phyloP scores from a whole-genome alignment of 2,329 filamentous ascomycete genomes.

The Exophiala phaeomuriformis region DNA sequence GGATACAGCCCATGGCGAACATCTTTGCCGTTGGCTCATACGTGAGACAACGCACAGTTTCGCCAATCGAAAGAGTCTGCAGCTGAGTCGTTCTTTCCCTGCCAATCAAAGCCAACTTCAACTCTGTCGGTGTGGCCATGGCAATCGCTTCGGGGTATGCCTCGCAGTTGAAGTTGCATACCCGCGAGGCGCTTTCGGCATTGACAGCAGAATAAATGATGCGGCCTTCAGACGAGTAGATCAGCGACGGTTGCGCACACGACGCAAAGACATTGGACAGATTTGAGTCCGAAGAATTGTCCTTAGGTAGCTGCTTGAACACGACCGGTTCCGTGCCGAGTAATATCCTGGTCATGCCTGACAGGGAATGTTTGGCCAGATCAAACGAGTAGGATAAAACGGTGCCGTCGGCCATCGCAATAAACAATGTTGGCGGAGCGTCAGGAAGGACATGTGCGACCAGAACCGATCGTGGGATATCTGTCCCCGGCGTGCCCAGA shows the following conservation, averaged over 20 bases:
- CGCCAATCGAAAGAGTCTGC: conserved; percentile 65
- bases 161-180: conserved; percentile 74
- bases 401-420: conserved; percentile 87
- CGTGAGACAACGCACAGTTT: conserved; percentile 78
- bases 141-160: conserved; percentile 75
- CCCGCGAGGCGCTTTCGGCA: conserved; percentile 71
- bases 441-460: conserved; percentile 65
- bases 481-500: conserved; percentile 59
- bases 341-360: conserved; percentile 69
- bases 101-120: conserved; percentile 77
- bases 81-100: conserved; percentile 82
- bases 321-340: conserved; percentile 78
- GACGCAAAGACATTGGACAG: conserved; percentile 82
- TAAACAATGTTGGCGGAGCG: conserved; percentile 68
- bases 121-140: conserved; percentile 65
- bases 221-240: conserved; percentile 80
- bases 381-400: conserved; percentile 77
- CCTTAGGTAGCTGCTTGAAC: conserved; percentile 67
- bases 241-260: conserved; percentile 87
- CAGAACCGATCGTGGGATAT: conserved; percentile 73
- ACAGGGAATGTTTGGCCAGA: conserved; percentile 53
- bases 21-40: conserved; percentile 72
- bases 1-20: conserved; percentile 82
- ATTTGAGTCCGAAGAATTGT: conserved; percentile 39
- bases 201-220: conserved; percentile 92